Evolutionary conservation across 805 yeast species (phyloP).

Genomic region (Cyberlindnera sargentensis): DNA sequence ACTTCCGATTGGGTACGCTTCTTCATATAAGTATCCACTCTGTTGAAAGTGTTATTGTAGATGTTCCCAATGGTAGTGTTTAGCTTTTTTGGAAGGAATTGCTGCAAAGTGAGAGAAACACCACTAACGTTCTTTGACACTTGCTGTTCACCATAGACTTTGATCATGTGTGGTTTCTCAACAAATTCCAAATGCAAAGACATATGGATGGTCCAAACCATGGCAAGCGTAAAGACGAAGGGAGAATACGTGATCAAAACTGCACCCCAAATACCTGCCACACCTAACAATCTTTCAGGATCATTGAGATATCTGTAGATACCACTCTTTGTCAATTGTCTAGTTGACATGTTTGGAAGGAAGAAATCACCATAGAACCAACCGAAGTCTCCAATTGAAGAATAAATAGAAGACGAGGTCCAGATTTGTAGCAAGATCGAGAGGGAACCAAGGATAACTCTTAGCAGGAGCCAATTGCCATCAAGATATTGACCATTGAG

Average conservation of each 20-base stretch:
- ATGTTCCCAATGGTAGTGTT: constrained; percentile 38
- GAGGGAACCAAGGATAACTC: constrained; percentile 52
- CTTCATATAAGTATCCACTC: constrained; percentile 24
- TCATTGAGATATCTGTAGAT: constrained; percentile 76
- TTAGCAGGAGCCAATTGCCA: constrained; percentile 39
- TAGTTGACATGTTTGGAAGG: constrained; percentile 44
- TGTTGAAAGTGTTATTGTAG: constrained; percentile 35
- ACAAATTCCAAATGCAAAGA: constrained; percentile 64
- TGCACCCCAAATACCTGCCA: constrained; percentile 72
- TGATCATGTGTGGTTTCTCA: constrained; percentile 72
- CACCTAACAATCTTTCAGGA: constrained; percentile 75
- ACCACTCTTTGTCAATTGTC: constrained; percentile 64
- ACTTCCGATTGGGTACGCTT: constrained; percentile 21
- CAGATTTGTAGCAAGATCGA: constrained; percentile 55
- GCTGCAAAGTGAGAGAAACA: constrained; percentile 29
- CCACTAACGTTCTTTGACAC: constrained; percentile 48
- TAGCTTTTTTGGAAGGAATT: constrained; percentile 29
- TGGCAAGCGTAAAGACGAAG: constrained; percentile 42
- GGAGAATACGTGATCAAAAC: constrained; percentile 52
- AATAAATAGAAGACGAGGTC: constrained; percentile 62
- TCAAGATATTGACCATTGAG: constrained; percentile 20
- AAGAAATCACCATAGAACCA: constrained; percentile 89
- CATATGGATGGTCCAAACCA: constrained; percentile 61
- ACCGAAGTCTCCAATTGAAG: constrained; percentile 75
- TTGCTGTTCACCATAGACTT: constrained; percentile 60